Base-by-base conservation (phyloP, 106 monocot species). In the Dactylorhiza incarnata region DNA sequence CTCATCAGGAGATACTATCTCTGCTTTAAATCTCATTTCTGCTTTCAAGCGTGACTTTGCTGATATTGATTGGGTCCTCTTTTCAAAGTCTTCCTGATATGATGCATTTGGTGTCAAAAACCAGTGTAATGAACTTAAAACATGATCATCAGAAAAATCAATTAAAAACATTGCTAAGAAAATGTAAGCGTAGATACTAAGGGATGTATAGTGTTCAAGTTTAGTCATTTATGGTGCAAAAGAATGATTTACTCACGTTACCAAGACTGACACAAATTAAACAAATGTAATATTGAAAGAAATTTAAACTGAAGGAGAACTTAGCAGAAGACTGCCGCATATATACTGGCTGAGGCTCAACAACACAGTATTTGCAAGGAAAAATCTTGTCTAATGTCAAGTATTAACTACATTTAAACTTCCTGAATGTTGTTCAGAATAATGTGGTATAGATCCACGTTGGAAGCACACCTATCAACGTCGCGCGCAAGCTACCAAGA, bases 31-130 rank as follows among this genome's bases (percentile, higher is more conserved):
- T 59, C 93, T 82, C 70, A 91, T 78, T 81, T 97, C 96, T 48
- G 93, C 87, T 83, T 97, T 91, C 73, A 97, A 80, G n/a, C 91
- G 87, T 76, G 96, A 83, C 48, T 97, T 97, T 76, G 91, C 84
- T 74, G 87, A 77, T 74, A 97, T 78, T 48, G 96, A 94, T 48
- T 97, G 92, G 46, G 93, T 76, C 78, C 78, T 75, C 70, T 89
- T 91, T 19, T 93, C 96, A 86, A 97, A 97, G 71, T 97, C 95
- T 43, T 93, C 96, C 96, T 97, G 73, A 77, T 17, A 81, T 51
- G 24, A 76, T 24, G 47, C 10, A 45, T 69, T 69, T 69, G 69
- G 69, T 0, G 17, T 69, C 5, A 69, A 17, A 46, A 45, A 69
- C 43, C 1, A 9, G 17, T 17, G 45, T 44, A 5, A 69, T 15